Evolutionary conservation across 2,329 filamentous ascomycete genomes (phyloP).

Genomic region (Diaporthe eres): DNA sequence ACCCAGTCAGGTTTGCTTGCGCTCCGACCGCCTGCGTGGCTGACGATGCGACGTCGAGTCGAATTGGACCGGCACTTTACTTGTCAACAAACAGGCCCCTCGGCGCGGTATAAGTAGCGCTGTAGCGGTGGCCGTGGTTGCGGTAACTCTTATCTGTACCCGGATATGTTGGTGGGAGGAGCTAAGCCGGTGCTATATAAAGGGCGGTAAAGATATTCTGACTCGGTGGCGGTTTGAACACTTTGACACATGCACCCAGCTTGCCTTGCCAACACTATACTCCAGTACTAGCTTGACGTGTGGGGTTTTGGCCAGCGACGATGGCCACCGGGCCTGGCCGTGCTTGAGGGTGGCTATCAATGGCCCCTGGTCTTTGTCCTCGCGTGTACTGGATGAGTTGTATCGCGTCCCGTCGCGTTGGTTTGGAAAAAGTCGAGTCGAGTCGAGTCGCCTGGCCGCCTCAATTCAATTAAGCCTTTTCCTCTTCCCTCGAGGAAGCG

Average conservation of each 20-base stretch:
- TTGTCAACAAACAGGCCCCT: too few relatives aligned
- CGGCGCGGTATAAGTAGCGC: too few relatives aligned
- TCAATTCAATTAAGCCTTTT: background rate
- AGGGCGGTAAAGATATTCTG: constrained; percentile 1
- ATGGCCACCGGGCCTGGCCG: background rate
- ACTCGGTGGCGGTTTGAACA: constrained; percentile 1
- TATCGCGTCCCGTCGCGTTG: background rate
- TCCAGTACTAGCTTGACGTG: background rate
- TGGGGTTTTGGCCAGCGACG: constrained; percentile 7
- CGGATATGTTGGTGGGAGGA: background rate
- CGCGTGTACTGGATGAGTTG: background rate
- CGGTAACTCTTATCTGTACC: background rate
- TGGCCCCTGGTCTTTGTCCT: background rate
- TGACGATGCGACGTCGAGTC: background rate
- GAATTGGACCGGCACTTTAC: too few relatives aligned
- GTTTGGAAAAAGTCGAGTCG: background rate
- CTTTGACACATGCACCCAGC: background rate
- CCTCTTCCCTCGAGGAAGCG: background rate
- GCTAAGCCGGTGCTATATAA: background rate
- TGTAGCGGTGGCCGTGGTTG: background rate
- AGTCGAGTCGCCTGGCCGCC: background rate
- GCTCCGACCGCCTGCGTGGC: background rate
- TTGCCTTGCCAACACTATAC: background rate
- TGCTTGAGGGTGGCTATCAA: background rate
- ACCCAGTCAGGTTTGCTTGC: background rate